Evolutionary conservation across 2,329 filamentous ascomycete genomes (phyloP).

Genomic region (Phaeosphaeria sp.): DNA sequence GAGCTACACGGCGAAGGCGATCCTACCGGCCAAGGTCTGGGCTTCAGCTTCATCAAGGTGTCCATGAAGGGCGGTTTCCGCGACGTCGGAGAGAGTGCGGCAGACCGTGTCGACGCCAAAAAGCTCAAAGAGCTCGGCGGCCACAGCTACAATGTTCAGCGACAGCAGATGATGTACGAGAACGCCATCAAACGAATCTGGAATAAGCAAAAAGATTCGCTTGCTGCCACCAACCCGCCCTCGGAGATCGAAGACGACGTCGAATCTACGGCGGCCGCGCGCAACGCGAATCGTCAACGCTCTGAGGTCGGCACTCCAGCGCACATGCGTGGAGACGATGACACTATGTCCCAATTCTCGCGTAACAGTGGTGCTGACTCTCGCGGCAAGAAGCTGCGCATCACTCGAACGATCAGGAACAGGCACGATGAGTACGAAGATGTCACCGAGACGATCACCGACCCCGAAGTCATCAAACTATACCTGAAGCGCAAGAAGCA

Average conservation of each 20-base stretch:
- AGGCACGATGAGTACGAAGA: slow-evolving; percentile 68
- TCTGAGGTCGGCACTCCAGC: slow-evolving; percentile 70
- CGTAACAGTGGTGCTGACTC: slow-evolving; percentile 65
- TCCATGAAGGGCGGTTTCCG: slow-evolving; percentile 99
- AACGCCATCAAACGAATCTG: slow-evolving; percentile 91
- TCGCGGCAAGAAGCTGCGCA: slow-evolving; percentile 71
- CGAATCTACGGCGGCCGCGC: slow-evolving; percentile 56
- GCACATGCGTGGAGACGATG: slow-evolving; percentile 66
- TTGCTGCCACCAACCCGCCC: slow-evolving; percentile 76
- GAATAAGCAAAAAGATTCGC: slow-evolving; percentile 81
- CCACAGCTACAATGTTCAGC: slow-evolving; percentile 96
- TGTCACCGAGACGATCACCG: slow-evolving; percentile 55
- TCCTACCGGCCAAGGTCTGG: slow-evolving; percentile 89
- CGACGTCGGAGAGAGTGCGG: slow-evolving; percentile 85
- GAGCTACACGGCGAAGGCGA: slow-evolving; percentile 93
- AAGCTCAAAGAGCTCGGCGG: slow-evolving; percentile 73
- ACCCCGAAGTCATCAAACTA: slow-evolving; percentile 85
- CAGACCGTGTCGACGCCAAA: slow-evolving; percentile 85
- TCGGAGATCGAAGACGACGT: slow-evolving; percentile 76
- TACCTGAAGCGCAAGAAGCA: slow-evolving; percentile 82
- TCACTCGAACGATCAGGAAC: slow-evolving; percentile 72
- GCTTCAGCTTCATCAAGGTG: slow-evolving; percentile 96
- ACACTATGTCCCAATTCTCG: slow-evolving; percentile 67
- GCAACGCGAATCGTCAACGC: slow-evolving; percentile 52
- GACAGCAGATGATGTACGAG: slow-evolving; percentile 90